These are phyloP conservation scores for Pterocarpus santalinus DNA, from an alignment of 306 rosid genomes.

Conservation along the genomic window DNA sequence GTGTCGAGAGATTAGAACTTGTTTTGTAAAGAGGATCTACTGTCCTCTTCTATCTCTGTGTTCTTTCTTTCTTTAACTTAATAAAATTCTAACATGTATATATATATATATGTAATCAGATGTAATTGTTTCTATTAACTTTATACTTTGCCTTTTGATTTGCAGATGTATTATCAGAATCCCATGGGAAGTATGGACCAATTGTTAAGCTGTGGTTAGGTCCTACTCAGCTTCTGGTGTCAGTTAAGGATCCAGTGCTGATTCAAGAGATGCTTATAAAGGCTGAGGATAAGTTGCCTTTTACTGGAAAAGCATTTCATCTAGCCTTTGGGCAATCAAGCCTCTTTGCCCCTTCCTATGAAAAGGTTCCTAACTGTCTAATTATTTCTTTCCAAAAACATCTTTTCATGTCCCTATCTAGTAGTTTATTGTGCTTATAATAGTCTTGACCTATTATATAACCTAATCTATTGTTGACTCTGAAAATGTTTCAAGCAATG, in stretches of 20 bases:
- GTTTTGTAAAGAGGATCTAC: too few species aligned
- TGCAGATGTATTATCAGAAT: slow-evolving; percentile 69
- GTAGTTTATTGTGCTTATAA: neutral
- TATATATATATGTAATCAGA: neutral
- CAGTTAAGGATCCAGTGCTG: slow-evolving; percentile 71
- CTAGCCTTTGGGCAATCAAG: slow-evolving; percentile 79
- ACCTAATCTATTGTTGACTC: slow-evolving; percentile 13
- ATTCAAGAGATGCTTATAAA: slow-evolving; percentile 76
- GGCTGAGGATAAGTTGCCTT: slow-evolving; percentile 81
- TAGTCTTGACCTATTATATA: slow-evolving; percentile 1
- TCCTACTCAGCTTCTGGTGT: slow-evolving; percentile 84
- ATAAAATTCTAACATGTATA: too few species aligned
- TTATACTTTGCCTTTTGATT: slow-evolving; percentile 33
- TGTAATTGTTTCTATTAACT: neutral
- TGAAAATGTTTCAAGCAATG: slow-evolving; percentile 1
- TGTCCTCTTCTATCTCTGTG: too few species aligned
- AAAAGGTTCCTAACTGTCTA: slow-evolving; percentile 56
- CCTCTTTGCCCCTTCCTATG: slow-evolving; percentile 81
- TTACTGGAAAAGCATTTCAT: slow-evolving; percentile 67
- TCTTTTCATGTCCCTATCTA: neutral
- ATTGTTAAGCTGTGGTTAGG: slow-evolving; percentile 87
- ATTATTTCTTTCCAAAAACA: neutral
- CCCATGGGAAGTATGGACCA: slow-evolving; percentile 73
- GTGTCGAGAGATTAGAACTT: too few species aligned
- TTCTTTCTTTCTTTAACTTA: too few species aligned